Evolutionary conservation across 2,329 filamentous ascomycete genomes (phyloP).

Genomic region (Ophioceras dolichostomum): DNA sequence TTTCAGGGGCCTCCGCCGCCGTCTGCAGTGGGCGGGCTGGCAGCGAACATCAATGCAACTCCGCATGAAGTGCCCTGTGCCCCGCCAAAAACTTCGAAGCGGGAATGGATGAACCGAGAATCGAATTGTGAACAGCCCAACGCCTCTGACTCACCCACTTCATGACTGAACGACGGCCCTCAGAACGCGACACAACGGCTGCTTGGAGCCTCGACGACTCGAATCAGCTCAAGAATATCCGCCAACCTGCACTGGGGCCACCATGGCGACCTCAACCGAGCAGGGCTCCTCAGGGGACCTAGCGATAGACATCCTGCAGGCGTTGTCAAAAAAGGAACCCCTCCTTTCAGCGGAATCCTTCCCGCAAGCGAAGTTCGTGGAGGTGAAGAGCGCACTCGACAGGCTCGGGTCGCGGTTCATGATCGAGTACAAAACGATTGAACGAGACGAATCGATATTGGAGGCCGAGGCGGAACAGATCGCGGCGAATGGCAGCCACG

Average conservation of each 20-base stretch:
- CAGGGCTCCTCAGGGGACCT: slow-evolving; percentile 37
- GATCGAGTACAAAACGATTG: slow-evolving; percentile 74
- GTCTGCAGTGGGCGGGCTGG: too few relatives aligned
- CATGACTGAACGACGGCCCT: too few relatives aligned
- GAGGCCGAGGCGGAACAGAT: slow-evolving; percentile 66
- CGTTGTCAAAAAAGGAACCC: slow-evolving; percentile 49
- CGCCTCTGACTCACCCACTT: too few relatives aligned
- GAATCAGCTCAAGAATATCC: not conserved
- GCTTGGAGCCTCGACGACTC: too few relatives aligned
- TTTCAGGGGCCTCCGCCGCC: too few relatives aligned
- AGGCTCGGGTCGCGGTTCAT: slow-evolving; percentile 74
- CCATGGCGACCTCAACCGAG: not conserved
- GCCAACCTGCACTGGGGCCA: not conserved
- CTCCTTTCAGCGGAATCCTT: slow-evolving; percentile 60
- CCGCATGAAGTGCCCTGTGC: too few relatives aligned
- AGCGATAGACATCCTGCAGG: slow-evolving; percentile 50
- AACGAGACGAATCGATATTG: slow-evolving; percentile 63
- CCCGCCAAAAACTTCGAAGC: too few relatives aligned
- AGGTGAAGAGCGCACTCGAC: slow-evolving; percentile 80
- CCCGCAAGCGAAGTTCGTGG: slow-evolving; percentile 49
- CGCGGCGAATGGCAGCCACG: slow-evolving; percentile 64
- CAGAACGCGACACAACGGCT: too few relatives aligned
- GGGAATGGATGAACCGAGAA: too few relatives aligned
- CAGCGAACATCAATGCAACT: too few relatives aligned
- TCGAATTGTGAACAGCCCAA: too few relatives aligned